These are phyloP conservation scores for Chiua sp. DNA, from an alignment of 1,284 basidiomycete genomes.

Conservation along the genomic window DNA sequence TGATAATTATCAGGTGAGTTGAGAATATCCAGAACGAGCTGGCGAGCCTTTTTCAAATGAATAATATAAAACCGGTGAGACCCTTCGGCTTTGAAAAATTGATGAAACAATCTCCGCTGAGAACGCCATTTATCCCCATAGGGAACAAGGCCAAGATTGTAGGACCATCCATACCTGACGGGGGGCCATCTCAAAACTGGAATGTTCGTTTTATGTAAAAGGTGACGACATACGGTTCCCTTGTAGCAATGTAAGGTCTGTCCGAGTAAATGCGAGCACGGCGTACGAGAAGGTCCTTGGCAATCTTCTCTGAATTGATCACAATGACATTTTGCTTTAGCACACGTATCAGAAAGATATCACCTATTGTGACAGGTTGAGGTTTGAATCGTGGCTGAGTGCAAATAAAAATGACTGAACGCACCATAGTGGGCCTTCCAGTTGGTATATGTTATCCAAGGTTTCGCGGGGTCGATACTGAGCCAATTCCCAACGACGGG, in stretches of 20 bases:
- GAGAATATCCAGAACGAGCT: constrained; percentile 26
- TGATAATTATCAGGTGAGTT: constrained; percentile 15
- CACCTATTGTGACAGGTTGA: constrained; percentile 14
- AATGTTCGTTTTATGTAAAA: too few relatives aligned
- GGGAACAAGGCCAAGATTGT: constrained; percentile 21
- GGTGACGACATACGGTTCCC: constrained; percentile 19
- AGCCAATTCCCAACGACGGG: constrained; percentile 29
- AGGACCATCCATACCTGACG: constrained; percentile 32
- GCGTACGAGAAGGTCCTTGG: constrained; percentile 29
- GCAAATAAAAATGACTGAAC: not conserved
- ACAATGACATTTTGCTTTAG: constrained; percentile 31
- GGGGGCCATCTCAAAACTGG: too few relatives aligned
- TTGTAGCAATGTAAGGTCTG: constrained; percentile 29
- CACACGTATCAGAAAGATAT: constrained; percentile 26
- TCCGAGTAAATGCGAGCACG: constrained; percentile 33
- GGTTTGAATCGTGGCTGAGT: not conserved
- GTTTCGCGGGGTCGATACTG: constrained; percentile 21
- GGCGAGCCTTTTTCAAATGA: constrained; percentile 26
- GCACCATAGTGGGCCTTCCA: constrained; percentile 28
- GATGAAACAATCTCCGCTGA: constrained; percentile 33
- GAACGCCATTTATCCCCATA: constrained; percentile 32
- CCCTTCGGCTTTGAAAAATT: constrained; percentile 30
- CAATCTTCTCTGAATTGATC: constrained; percentile 25
- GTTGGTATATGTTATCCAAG: constrained; percentile 26
- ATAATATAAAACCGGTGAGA: constrained; percentile 14